Conservation (phyloP, 2,329 filamentous ascomycete genomes). For the Colletotrichum brevisporum region DNA sequence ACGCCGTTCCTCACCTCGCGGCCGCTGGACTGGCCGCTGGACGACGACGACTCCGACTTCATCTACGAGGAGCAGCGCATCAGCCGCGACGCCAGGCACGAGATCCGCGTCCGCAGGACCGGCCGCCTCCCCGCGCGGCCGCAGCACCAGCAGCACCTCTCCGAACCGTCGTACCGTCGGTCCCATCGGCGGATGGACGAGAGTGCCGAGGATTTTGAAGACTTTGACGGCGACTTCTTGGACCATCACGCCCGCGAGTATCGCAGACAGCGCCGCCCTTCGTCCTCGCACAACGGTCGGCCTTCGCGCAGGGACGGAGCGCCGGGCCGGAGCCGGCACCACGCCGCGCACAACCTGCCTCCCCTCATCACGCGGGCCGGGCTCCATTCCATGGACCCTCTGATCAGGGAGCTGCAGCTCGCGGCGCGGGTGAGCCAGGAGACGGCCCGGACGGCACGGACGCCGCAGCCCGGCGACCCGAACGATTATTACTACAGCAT, state of each 20-base stretch:
- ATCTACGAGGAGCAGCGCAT: slow-evolving; percentile 33
- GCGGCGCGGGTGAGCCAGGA: slow-evolving; percentile 40
- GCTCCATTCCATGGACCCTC: slow-evolving; percentile 58
- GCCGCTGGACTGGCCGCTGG: slow-evolving; percentile 24
- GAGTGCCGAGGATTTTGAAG: not conserved
- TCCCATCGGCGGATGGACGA: not conserved
- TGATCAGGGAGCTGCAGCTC: slow-evolving; percentile 58
- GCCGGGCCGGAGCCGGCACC: slow-evolving; percentile 2
- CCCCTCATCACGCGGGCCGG: slow-evolving; percentile 42
- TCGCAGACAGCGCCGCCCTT: slow-evolving; percentile 12
- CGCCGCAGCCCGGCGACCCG: slow-evolving; percentile 13
- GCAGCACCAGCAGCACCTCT: slow-evolving; percentile 15
- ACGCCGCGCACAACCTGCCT: not conserved
- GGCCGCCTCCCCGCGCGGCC: not conserved
- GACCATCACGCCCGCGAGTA: not conserved
- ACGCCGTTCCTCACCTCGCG: not conserved
- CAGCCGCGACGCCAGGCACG: slow-evolving; percentile 20
- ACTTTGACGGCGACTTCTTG: slow-evolving; percentile 22
- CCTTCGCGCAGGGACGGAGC: not conserved
- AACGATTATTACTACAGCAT: slow-evolving; percentile 29
- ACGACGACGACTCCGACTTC: slow-evolving; percentile 15
- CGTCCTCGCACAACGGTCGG: slow-evolving; percentile 20
- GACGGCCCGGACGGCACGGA: slow-evolving; percentile 19
- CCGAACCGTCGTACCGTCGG: slow-evolving; percentile 7
- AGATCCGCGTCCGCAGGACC: slow-evolving; percentile 23